Evolutionary conservation across 768 basidiomycete species (phyloP), one percentile per base, ranked within the genome.

Genomic region (Macrolepiota dolichaula): DNA sequence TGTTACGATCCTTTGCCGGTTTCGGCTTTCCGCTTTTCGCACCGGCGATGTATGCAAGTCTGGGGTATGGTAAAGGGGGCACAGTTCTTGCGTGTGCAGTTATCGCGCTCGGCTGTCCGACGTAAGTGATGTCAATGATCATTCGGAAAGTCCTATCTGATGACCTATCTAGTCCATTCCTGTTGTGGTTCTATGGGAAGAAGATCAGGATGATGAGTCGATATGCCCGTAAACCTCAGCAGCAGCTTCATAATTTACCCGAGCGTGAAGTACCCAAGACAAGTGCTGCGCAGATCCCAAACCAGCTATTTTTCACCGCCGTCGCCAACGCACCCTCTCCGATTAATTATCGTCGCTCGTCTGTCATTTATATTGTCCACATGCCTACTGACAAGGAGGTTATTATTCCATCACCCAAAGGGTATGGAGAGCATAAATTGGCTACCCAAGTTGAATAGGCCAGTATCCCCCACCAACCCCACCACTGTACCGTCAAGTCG

Each of bases 11-110:
- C 0, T 57, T 90, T 0, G 82, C 84, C 1, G 91, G 91, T 0
- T 92, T 90, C 57, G 85, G 80, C 1, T 91, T 93, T 68, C 91
- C 91, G 1, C 73, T 92, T 17, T 92, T 92, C 65, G 88, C 85
- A 2, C 85, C 87, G 19, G 75, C 80, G 38, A 88, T 92, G 84
- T 91, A 82, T 71, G 70, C 75, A 1, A 73, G 75, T 12, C 74
- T 92, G 0, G 91, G 89, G 3, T 88, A 86, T 59, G 91, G 89
- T 0, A 87, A 85, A 62, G 88, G 87, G 5, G 72, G 85, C 63
- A 87, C 89, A 0, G 76, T 92, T 2, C 76, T 92, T 6, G 89
- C 89, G 0, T 78, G 68, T 9, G 64, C 81, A 1, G 76, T 85
- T 1, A 82, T 91, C 55, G 79, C 70, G 0, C 70, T 91, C 12